Evolutionary conservation across 345 rosid species (phyloP).

Genomic region (Citrus maxima): DNA sequence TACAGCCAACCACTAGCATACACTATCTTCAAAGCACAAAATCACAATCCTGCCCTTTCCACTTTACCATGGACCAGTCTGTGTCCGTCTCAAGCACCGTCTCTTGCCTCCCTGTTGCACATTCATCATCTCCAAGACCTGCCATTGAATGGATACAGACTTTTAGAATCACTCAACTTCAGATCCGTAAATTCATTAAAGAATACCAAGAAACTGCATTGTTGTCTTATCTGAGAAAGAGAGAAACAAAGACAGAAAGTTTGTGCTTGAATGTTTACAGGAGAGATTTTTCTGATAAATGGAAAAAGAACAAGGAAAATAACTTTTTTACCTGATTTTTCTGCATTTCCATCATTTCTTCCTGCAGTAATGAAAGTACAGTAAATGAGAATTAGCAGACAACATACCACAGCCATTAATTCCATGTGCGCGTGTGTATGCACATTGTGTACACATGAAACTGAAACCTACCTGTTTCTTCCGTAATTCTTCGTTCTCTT

Average conservation of each 20-base stretch:
- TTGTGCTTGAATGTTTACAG: neutral
- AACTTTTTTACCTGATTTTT: conserved; percentile 61
- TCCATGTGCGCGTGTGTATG: neutral
- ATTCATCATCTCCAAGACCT: conserved; percentile 70
- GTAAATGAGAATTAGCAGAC: conserved; percentile 10
- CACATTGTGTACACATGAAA: neutral
- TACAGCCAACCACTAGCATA: conserved; percentile 30
- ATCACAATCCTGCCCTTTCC: conserved; percentile 15
- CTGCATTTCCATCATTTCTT: conserved; percentile 65
- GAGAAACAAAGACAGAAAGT: neutral
- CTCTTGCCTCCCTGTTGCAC: conserved; percentile 50
- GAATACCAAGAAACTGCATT: neutral
- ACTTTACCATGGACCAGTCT: conserved; percentile 87
- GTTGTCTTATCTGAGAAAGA: neutral
- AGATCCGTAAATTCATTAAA: neutral
- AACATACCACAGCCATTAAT: conserved; percentile 6
- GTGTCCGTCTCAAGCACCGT: conserved; percentile 70
- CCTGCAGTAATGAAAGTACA: conserved; percentile 44
- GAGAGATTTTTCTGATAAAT: neutral
- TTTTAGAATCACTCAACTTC: neutral
- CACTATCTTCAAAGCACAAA: conserved; percentile 22
- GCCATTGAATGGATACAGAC: conserved; percentile 6
- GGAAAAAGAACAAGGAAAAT: neutral
- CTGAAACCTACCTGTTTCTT: conserved; percentile 61
- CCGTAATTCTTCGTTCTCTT: conserved; percentile 68